Percentiles rank a stretch among this genome's conserved stretches.
Conservation (phyloP, 202 grass and related monocot species). For the Eragrostis tef region DNA sequence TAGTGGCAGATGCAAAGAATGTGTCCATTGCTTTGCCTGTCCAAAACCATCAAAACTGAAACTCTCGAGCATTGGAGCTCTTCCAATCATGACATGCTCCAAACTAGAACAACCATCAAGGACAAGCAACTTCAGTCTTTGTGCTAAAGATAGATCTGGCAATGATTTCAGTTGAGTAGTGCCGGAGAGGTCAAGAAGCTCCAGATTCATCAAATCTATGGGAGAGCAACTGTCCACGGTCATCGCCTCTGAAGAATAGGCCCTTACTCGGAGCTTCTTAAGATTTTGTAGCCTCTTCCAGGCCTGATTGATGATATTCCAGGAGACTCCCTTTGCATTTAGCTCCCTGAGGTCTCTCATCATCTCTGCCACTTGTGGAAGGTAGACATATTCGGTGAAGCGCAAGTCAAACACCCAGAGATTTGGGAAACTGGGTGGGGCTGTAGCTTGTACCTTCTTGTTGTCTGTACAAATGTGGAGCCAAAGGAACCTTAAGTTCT, state of each 20-base stretch:
- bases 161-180: constrained; percentile 6
- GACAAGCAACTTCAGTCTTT: neutral
- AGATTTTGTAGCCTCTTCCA: neutral
- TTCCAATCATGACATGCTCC: neutral
- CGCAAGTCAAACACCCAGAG: constrained; percentile 11
- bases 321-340: constrained; percentile 16
- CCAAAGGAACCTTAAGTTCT: constrained; percentile 27
- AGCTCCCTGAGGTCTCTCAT: constrained; percentile 23
- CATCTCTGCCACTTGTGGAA: neutral
- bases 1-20: neutral
- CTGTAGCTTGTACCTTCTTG: neutral
- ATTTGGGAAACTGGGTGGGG: neutral
- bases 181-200: constrained; percentile 5
- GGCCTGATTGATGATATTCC: neutral
- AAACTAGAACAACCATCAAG: constrained; percentile 26
- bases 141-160: neutral
- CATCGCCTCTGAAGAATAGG: neutral
- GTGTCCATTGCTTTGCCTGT: neutral
- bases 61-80: constrained; percentile 11
- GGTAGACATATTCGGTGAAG: neutral
- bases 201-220: neutral
- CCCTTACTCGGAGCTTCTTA: neutral
- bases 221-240: neutral
- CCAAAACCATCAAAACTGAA: constrained; percentile 36
- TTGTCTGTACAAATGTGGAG: constrained; percentile 14